These are phyloP conservation scores for Pseudonitzschia multistriata DNA, from an alignment of 108 stramenopile species.

Conservation along the genomic window DNA sequence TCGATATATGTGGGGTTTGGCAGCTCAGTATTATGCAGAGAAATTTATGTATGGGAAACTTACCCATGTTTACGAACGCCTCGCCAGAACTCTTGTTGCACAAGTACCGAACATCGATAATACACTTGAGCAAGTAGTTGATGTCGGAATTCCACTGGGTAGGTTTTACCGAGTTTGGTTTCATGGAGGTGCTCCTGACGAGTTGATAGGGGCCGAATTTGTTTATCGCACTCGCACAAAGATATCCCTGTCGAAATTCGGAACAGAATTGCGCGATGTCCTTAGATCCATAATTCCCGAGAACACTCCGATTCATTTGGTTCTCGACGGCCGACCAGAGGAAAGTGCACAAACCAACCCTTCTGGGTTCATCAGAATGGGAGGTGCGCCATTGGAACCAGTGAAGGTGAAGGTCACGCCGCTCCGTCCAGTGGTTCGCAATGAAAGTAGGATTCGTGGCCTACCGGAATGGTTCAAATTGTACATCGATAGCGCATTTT, in stretches of 20 bases:
- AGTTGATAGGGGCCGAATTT: conserved; percentile 77
- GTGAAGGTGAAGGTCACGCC: conserved; percentile 85
- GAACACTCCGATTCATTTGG: conserved; percentile 78
- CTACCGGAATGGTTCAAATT: conserved; percentile 68
- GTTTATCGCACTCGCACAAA: conserved; percentile 72
- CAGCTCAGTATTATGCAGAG: conserved; percentile 74
- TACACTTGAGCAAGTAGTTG: conserved; percentile 56
- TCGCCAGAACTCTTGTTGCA: conserved; percentile 66
- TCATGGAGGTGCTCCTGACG: conserved; percentile 89
- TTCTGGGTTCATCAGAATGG: conserved; percentile 45
- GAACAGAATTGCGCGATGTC: conserved; percentile 55
- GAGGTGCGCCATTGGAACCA: conserved; percentile 64
- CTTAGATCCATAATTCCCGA: conserved; percentile 75
- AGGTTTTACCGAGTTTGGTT: conserved; percentile 87
- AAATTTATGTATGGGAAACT: conserved; percentile 81
- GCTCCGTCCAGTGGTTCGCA: conserved; percentile 63
- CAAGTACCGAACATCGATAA: conserved; percentile 75
- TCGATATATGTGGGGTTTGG: conserved; percentile 73
- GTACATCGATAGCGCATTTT: conserved; percentile 39
- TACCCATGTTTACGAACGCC: conserved; percentile 60
- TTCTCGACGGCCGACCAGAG: conserved; percentile 78
- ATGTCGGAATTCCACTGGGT: conserved; percentile 68
- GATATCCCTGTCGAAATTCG: conserved; percentile 69
- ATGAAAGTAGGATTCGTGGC: conserved; percentile 59
- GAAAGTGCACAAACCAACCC: conserved; percentile 26